Evolutionary conservation across 2,329 filamentous ascomycete genomes (phyloP).

Genomic region (Ceratocystis albifundus): DNA sequence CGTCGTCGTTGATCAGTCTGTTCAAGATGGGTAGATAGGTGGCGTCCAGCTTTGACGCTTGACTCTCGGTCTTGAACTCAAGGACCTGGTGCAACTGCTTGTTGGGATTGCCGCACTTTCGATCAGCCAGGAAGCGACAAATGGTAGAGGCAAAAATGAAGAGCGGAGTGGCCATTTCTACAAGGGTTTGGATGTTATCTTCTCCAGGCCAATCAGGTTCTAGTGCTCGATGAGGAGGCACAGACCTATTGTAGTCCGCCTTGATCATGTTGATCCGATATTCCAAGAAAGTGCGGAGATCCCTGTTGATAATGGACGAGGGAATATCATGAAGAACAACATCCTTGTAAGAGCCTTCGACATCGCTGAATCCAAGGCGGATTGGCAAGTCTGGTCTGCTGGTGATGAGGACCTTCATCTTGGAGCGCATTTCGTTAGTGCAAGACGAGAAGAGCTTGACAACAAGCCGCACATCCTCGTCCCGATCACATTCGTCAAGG

Average conservation of each 20-base stretch:
- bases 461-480: background rate
- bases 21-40: background rate
- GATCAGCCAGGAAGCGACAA: background rate
- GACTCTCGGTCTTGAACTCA: background rate
- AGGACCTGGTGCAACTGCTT: background rate
- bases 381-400: slow-evolving; percentile 27
- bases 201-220: background rate
- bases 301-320: background rate
- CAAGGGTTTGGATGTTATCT: background rate
- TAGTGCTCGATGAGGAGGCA: background rate
- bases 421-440: background rate
- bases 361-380: slow-evolving; percentile 28
- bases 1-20: background rate
- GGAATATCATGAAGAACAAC: slow-evolving; percentile 32
- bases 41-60: background rate
- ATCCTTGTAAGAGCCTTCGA: slow-evolving; percentile 33
- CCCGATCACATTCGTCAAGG: background rate
- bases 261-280: slow-evolving; percentile 25
- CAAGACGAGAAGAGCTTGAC: background rate
- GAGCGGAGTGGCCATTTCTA: background rate
- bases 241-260: background rate
- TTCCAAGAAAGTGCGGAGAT: slow-evolving; percentile 28
- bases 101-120: background rate
- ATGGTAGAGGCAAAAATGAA: slow-evolving; percentile 3
- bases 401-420: slow-evolving; percentile 26